Percentiles rank a stretch among this genome's conserved stretches.
phyloP scores from a whole-genome alignment of 805 yeast species.

The Wickerhamomyces kurtzmanii region DNA sequence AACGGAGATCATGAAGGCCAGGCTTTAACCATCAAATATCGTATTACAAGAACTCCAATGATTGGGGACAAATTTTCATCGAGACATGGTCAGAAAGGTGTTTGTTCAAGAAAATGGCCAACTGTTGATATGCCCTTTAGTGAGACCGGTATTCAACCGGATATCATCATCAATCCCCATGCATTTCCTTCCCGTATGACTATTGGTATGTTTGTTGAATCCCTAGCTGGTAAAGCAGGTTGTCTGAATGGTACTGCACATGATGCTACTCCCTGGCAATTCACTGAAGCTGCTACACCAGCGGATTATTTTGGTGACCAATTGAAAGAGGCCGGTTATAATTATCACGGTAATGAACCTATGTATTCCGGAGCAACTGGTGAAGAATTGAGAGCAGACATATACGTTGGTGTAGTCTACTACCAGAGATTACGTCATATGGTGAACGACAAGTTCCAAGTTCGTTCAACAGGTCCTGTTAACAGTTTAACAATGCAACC shows the following conservation, averaged over 20 bases:
- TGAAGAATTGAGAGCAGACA: slow-evolving; percentile 92
- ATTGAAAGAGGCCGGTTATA: slow-evolving; percentile 78
- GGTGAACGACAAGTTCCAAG: slow-evolving; percentile 99
- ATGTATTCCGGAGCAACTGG: slow-evolving; percentile 99
- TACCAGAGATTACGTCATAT: slow-evolving; percentile 98
- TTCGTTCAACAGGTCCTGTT: slow-evolving; percentile 97
- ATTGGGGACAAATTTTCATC: slow-evolving; percentile 98
- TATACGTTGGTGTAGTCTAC: slow-evolving; percentile 93
- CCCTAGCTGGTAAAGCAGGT: slow-evolving; percentile 98
- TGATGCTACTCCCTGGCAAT: slow-evolving; percentile 95
- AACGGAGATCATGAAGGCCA: slow-evolving; percentile 68
- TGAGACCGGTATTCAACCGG: slow-evolving; percentile 95
- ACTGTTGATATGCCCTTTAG: slow-evolving; percentile 94
- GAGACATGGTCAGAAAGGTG: slow-evolving; percentile 98
- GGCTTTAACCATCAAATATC: slow-evolving; percentile 74
- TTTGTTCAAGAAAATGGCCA: slow-evolving; percentile 97
- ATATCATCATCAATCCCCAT: slow-evolving; percentile 95
- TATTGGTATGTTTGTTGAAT: slow-evolving; percentile 98
- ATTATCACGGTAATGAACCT: slow-evolving; percentile 97
- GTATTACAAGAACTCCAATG: slow-evolving; percentile 85
- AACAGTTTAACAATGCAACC: slow-evolving; percentile 98
- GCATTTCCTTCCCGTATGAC: slow-evolving; percentile 99
- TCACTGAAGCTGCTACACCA: slow-evolving; percentile 86
- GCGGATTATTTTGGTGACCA: slow-evolving; percentile 98
- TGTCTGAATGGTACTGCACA: slow-evolving; percentile 96